These are phyloP conservation scores for Isoetes taiwanensis DNA, from an alignment of 75 land plant species.

Conservation along the genomic window DNA sequence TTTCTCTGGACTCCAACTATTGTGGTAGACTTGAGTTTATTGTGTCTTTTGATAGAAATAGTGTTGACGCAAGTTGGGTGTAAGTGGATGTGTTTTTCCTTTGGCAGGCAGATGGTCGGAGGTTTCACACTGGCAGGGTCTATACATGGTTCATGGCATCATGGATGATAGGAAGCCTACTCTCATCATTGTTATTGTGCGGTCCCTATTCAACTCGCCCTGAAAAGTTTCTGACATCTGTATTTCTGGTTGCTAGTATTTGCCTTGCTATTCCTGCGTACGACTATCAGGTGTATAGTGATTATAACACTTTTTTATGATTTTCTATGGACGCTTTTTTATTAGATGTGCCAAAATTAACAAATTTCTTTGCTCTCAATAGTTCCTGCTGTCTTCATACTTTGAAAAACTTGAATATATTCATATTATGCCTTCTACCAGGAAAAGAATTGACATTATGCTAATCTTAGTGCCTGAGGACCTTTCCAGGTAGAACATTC, in stretches of 20 bases:
- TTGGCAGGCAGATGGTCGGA: constrained; percentile 92
- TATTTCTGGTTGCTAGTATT: constrained; percentile 34
- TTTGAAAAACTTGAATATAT: too few species aligned
- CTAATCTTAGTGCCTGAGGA: too few species aligned
- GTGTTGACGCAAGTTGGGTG: not conserved
- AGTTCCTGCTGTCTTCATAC: too few species aligned
- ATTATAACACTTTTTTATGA: too few species aligned
- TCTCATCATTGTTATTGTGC: constrained; percentile 49
- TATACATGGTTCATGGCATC: constrained; percentile 68
- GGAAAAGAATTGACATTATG: too few species aligned
- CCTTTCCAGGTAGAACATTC: not conserved
- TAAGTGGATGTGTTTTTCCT: not conserved
- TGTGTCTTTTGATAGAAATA: not conserved
- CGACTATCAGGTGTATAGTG: constrained; percentile 74
- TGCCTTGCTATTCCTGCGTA: constrained; percentile 56
- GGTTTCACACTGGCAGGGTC: constrained; percentile 48
- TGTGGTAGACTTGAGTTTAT: constrained; percentile 42
- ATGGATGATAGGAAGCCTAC: constrained; percentile 69
- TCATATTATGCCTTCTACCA: too few species aligned
- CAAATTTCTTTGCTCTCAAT: too few species aligned
- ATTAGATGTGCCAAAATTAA: too few species aligned
- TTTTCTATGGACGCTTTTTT: too few species aligned
- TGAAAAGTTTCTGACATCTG: constrained; percentile 36
- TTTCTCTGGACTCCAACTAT: constrained; percentile 83
- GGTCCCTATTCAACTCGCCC: constrained; percentile 28